Percentiles rank a stretch among this genome's conserved stretches.
phyloP scores from a whole-genome alignment of 2,329 filamentous ascomycete species.

The Dichotomopilus funicola region DNA sequence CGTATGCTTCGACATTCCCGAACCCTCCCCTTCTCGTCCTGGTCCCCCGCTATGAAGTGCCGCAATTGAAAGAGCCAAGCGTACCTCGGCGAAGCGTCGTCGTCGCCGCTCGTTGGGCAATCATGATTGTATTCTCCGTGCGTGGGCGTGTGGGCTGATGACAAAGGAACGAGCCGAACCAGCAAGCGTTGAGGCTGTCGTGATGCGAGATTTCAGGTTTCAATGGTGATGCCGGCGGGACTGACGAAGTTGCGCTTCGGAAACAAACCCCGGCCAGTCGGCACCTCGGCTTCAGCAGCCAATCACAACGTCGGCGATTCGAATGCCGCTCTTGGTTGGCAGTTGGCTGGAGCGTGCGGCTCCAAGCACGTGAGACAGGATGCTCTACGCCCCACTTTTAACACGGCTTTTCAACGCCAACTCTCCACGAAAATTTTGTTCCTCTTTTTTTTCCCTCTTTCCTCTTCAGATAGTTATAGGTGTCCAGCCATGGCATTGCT shows the following conservation, averaged over 20 bases:
- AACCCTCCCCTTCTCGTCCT: too few relatives aligned
- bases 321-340: conserved; percentile 14
- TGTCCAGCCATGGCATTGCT: conserved; percentile 33
- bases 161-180: conserved; percentile 6
- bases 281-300: conserved; percentile 22
- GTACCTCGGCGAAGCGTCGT: conserved; percentile 54
- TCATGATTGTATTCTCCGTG: conserved; percentile 36
- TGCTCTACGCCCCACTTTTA: conserved; percentile 7
- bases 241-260: conserved; percentile 13
- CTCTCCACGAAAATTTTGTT: conserved; percentile 16
- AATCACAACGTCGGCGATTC: conserved; percentile 20
- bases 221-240: conserved; percentile 14
- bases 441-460: conserved; percentile 26
- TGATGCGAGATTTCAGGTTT: conserved; percentile 18
- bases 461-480: conserved; percentile 47
- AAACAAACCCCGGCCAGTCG: conserved; percentile 20
- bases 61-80: conserved; percentile 17
- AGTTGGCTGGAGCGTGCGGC: background rate
- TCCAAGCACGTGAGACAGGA: conserved; percentile 15
- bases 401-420: background rate
- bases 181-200: conserved; percentile 14
- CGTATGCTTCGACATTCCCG: too few relatives aligned
- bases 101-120: conserved; percentile 51
- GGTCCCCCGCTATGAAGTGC: background rate
- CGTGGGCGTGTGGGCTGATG: conserved; percentile 10